phyloP scores from a whole-genome alignment of 2,329 filamentous ascomycete species.

The Paecilomyces variotii region DNA sequence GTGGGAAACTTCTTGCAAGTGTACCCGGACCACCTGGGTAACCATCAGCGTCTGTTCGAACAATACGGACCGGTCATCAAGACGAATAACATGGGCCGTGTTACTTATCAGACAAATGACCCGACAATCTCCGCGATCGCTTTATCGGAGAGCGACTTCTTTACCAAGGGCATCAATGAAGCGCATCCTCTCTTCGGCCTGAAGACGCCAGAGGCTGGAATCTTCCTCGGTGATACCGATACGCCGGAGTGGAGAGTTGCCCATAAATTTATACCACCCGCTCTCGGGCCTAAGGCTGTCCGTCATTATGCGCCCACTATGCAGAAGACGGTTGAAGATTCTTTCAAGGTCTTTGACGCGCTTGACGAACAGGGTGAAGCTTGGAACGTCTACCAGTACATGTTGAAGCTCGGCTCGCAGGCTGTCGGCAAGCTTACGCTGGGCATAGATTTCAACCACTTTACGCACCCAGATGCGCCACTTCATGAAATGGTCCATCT shows the following conservation, averaged over 20 bases:
- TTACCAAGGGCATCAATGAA: constrained; percentile 44
- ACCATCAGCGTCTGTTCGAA: constrained; percentile 48
- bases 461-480: constrained; percentile 36
- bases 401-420: constrained; percentile 41
- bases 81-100: constrained; percentile 45
- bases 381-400: constrained; percentile 44
- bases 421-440: constrained; percentile 39
- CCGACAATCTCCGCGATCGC: constrained; percentile 45
- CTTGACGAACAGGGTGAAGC: constrained; percentile 41
- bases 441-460: constrained; percentile 40
- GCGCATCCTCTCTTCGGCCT: constrained; percentile 22
- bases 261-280: constrained; percentile 56
- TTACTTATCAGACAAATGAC: constrained; percentile 14
- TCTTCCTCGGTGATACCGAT: constrained; percentile 27
- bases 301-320: constrained; percentile 54
- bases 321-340: constrained; percentile 46
- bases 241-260: constrained; percentile 31
- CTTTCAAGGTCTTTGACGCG: constrained; percentile 41
- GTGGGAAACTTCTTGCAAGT: constrained; percentile 49
- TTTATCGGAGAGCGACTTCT: constrained; percentile 45
- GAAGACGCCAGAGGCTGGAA: constrained; percentile 15
- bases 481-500: constrained; percentile 44
- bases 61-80: constrained; percentile 46
- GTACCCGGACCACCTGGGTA: constrained; percentile 51
- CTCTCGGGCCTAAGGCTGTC: constrained; percentile 52